These are phyloP conservation scores for Leptographium lundbergii DNA, from an alignment of 2,329 filamentous ascomycete genomes.

Conservation along the genomic window DNA sequence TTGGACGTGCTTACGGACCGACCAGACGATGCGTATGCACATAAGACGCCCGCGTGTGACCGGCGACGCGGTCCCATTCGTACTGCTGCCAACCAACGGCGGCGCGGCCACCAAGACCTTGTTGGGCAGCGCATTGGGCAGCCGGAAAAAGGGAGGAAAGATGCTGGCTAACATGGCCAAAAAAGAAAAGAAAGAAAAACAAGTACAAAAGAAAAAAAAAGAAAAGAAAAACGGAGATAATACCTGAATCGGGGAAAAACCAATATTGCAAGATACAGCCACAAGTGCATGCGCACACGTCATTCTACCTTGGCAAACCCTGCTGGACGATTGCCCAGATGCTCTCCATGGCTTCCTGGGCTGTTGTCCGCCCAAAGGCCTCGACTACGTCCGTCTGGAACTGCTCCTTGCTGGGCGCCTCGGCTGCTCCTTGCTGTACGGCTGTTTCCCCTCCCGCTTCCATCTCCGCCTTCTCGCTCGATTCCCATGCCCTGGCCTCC, in stretches of 20 bases:
- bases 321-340: not conserved
- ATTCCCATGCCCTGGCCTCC: too few species aligned
- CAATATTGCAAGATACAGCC: too few species aligned
- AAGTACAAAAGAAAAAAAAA: too few species aligned
- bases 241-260: too few species aligned
- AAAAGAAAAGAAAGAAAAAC: too few species aligned
- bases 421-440: not conserved
- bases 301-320: not conserved
- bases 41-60: not conserved
- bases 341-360: not conserved
- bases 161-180: too few species aligned
- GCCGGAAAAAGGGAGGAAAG: too few species aligned
- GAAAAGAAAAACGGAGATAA: too few species aligned
- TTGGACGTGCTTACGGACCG: not conserved
- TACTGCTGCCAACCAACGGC: not conserved
- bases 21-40: not conserved
- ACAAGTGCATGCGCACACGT: too few species aligned
- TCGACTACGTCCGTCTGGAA: not conserved
- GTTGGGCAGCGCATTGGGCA: too few species aligned
- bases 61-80: not conserved
- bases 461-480: not conserved
- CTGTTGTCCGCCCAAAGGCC: not conserved
- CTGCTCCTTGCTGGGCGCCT: not conserved
- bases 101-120: too few species aligned
- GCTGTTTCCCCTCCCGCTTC: not conserved